These are phyloP conservation scores for Micractinium sp. DNA, from an alignment of 139 green algal species.

Conservation along the genomic window DNA sequence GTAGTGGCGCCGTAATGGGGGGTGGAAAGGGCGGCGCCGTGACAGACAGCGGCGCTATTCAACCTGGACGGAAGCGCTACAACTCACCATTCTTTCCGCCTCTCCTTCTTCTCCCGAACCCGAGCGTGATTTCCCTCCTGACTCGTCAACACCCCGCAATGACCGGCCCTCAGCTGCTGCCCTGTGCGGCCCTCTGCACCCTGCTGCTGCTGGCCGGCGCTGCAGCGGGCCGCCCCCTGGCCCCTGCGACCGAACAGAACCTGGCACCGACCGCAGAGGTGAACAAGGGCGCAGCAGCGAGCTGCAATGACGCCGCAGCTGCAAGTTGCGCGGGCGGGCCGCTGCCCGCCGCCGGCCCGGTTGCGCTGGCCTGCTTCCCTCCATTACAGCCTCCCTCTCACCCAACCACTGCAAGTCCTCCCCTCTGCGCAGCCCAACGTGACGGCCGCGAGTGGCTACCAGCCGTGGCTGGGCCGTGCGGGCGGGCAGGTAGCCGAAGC, in stretches of 20 bases:
- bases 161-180: not conserved
- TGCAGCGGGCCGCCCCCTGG: not conserved
- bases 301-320: no score
- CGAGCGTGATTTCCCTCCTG: no score
- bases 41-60: not conserved
- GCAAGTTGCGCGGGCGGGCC: no score
- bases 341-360: no score
- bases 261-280: not conserved
- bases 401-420: no score
- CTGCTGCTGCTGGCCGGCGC: not conserved
- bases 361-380: no score
- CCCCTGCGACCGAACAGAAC: not conserved
- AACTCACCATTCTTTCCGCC: not conserved
- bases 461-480: not conserved
- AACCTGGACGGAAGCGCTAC: not conserved
- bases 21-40: not conserved
- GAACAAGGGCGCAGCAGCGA: not conserved
- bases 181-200: not conserved
- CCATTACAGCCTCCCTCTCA: not conserved
- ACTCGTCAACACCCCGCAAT: not conserved
- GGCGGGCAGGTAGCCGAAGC: not conserved
- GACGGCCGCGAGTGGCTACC: not conserved
- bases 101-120: not conserved
- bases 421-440: not conserved
- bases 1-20: not conserved